A percentile compares a stretch with the other conserved stretches of the same genome.
Conservation (phyloP, 345 rosid species). For the Salix caprea region DNA sequence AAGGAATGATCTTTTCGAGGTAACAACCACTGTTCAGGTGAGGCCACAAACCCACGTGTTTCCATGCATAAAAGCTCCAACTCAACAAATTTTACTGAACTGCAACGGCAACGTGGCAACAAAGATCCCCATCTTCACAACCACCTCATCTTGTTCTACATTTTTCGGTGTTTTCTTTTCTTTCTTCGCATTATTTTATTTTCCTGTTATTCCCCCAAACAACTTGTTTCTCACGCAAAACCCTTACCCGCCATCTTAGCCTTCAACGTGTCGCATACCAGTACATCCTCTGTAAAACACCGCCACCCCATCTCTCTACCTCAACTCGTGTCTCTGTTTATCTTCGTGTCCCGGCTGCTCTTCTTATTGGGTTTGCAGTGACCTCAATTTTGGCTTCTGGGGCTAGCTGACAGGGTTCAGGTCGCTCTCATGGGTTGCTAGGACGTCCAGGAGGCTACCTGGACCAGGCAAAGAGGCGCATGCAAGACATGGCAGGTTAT, state of each 20-base stretch:
- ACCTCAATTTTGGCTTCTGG: slow-evolving; percentile 42
- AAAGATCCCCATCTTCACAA: not conserved
- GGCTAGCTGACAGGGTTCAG: slow-evolving; percentile 44
- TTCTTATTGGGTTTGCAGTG: slow-evolving; percentile 38
- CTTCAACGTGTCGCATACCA: slow-evolving; percentile 10
- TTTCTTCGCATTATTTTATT: not conserved
- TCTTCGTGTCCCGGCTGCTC: slow-evolving; percentile 41
- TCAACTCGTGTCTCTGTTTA: not conserved
- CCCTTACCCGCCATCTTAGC: slow-evolving; percentile 46
- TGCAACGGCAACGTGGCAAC: slow-evolving; percentile 8
- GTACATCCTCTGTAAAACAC: slow-evolving; percentile 14
- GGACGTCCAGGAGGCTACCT: slow-evolving; percentile 24
- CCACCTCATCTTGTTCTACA: not conserved
- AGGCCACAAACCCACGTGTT: not conserved
- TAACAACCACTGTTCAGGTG: not conserved
- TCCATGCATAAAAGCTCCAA: not conserved
- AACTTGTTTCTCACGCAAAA: slow-evolving; percentile 67
- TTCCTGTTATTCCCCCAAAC: not conserved
- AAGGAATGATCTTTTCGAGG: not conserved
- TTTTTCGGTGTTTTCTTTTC: not conserved
- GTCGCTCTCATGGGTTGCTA: slow-evolving; percentile 46
- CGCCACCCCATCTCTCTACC: not conserved
- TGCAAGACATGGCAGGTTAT: slow-evolving; percentile 37
- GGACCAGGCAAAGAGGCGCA: slow-evolving; percentile 40
- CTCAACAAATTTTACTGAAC: not conserved